These are phyloP conservation scores for Lignosus rhinocerotis DNA, from an alignment of 1,284 basidiomycete genomes.

Conservation along the genomic window DNA sequence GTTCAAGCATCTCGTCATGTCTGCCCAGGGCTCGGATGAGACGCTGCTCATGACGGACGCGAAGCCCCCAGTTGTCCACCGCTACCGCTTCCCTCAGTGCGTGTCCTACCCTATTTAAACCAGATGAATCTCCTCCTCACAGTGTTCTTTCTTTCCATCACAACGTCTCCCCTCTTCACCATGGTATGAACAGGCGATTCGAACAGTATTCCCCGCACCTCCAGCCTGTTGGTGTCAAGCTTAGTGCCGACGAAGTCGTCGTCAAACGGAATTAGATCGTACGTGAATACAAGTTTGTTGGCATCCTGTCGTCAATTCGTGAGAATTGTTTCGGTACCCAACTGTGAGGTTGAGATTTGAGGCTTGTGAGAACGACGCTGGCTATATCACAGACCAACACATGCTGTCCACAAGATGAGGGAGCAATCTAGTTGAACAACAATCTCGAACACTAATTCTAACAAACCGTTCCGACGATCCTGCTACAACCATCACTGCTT, in stretches of 20 bases:
- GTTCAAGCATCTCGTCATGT: conserved; percentile 54
- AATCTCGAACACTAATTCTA: neutral
- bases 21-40: conserved; percentile 46
- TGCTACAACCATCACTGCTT: conserved; percentile 10
- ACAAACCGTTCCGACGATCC: no score
- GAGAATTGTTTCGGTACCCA: neutral
- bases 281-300: conserved; percentile 13
- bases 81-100: conserved; percentile 71
- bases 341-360: neutral
- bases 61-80: conserved; percentile 52
- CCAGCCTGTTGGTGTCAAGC: conserved; percentile 47
- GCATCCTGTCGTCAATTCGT: neutral
- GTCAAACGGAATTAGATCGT: conserved; percentile 42
- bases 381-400: conserved; percentile 1
- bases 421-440: conserved; percentile 12
- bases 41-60: conserved; percentile 50
- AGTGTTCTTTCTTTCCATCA: neutral
- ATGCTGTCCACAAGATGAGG: neutral
- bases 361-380: neutral
- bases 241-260: conserved; percentile 45
- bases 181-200: conserved; percentile 37
- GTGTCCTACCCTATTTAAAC: conserved; percentile 30
- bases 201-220: conserved; percentile 52
- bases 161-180: no score
- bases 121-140: no score